Evolutionary conservation across 257 asterid species (phyloP), one percentile per base, ranked within the genome.

Genomic region (Nicotiana otophora): DNA sequence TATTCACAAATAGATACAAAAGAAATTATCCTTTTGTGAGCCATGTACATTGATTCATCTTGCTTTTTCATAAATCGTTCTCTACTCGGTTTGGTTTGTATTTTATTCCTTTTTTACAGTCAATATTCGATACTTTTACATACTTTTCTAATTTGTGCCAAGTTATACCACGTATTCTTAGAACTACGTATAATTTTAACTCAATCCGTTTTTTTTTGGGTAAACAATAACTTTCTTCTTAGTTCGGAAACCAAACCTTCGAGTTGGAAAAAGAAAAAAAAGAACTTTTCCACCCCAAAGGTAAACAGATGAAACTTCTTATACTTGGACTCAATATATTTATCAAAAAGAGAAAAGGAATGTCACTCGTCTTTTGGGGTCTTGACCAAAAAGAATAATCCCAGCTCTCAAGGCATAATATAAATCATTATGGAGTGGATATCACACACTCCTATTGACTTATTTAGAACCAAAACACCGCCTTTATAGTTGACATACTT

Each of bases 381-480:
- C 58, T 53, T 53, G 58, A 53, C 17, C 58, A 12, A 53, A 61
- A 62, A 61, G 65, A 74, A 74, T 16, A 75, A 75, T 75, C 10
- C 34, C 42, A 75, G 80, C 14, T 75, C 80, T 75, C 16, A 14
- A 75, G 80, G 80, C 46, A 75, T 75, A 75, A 75, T 61, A n/a
- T 75, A 75, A 26, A 51, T 26, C 80, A 75, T 51, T 51, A 75
- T 16, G 46, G 63, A 48, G 16, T 64, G 42, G 39, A 64, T 17
- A 64, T 4, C 42, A 11, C 39, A 12, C 69, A 28, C 36, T 63
- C 30, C 4, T 4, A 23, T 11, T 63, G 19, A 63, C 36, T 63
- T 26, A 28, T 9, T 26, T 63, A 11, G 39, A 15, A 63, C 36
- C 69, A 63, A 63, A 63, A 63, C 69, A 63, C 39, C 1, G 0